Evolutionary conservation across 1,139 yeast genomes (phyloP).

Genomic region (Yamadazyma taylorii): DNA sequence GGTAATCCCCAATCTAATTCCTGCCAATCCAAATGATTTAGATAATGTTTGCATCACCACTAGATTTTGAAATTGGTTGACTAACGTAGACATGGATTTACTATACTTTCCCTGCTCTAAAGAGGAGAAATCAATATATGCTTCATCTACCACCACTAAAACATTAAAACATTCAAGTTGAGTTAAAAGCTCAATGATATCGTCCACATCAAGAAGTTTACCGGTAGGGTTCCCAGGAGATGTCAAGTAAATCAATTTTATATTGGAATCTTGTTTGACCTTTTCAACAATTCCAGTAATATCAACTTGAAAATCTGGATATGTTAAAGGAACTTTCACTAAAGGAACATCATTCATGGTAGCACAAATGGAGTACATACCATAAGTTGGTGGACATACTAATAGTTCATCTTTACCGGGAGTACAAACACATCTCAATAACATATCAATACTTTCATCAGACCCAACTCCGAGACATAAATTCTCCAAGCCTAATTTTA

Average conservation of each 20-base stretch:
- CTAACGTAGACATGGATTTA: slow-evolving; percentile 77
- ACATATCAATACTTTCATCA: slow-evolving; percentile 90
- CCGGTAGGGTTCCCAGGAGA: slow-evolving; percentile 99
- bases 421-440: slow-evolving; percentile 78
- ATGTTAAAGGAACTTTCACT: slow-evolving; percentile 63
- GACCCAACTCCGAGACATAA: slow-evolving; percentile 95
- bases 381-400: slow-evolving; percentile 94
- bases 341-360: slow-evolving; percentile 82
- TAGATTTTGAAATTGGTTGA: slow-evolving; percentile 76
- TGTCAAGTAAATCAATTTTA: slow-evolving; percentile 81
- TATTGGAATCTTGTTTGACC: slow-evolving; percentile 54
- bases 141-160: slow-evolving; percentile 86
- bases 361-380: slow-evolving; percentile 94
- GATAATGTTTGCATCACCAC: slow-evolving; percentile 91
- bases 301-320: slow-evolving; percentile 66
- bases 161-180: slow-evolving; percentile 64
- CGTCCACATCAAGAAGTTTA: slow-evolving; percentile 49
- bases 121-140: slow-evolving; percentile 83
- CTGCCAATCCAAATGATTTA: slow-evolving; percentile 95
- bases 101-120: slow-evolving; percentile 15
- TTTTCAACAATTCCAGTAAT: slow-evolving; percentile 53
- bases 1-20: slow-evolving; percentile 84
- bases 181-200: slow-evolving; percentile 52
- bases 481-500: slow-evolving; percentile 58
- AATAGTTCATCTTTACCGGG: slow-evolving; percentile 84